Conservation (phyloP, 192 early-diverging fungal species). For the Cetraspora pellucida region DNA sequence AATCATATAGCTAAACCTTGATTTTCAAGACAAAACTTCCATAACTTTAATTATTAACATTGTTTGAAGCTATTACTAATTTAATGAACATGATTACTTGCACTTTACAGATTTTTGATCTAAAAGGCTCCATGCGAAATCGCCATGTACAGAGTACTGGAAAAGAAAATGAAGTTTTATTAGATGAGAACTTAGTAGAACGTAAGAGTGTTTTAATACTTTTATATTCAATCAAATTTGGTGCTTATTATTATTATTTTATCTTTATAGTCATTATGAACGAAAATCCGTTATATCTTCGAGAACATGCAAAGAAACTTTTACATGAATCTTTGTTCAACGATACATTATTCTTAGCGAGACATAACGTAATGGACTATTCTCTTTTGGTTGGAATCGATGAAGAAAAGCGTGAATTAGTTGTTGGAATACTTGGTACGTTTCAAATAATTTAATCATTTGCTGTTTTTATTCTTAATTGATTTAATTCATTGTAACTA, state of each 20-base stretch:
- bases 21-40: too few relatives aligned
- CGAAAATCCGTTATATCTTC: slow-evolving; percentile 87
- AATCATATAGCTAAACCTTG: too few relatives aligned
- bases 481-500: neutral
- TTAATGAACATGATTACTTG: slow-evolving; percentile 4
- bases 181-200: slow-evolving; percentile 94
- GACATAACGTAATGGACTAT: slow-evolving; percentile 98
- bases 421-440: slow-evolving; percentile 92
- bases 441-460: neutral
- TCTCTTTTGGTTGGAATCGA: slow-evolving; percentile 94
- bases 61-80: neutral
- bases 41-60: too few relatives aligned
- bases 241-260: neutral
- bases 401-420: slow-evolving; percentile 79
- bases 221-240: neutral
- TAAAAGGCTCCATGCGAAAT: slow-evolving; percentile 96
- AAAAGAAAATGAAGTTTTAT: slow-evolving; percentile 79
- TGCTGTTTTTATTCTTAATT: neutral
- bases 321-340: slow-evolving; percentile 86
- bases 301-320: slow-evolving; percentile 86
- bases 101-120: slow-evolving; percentile 75
- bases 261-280: slow-evolving; percentile 59
- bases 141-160: slow-evolving; percentile 88
- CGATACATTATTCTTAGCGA: slow-evolving; percentile 92
- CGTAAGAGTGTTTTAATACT: slow-evolving; percentile 43